Base-by-base conservation (phyloP, 1,139 yeast species). In the Magnusiomyces fungicola region DNA sequence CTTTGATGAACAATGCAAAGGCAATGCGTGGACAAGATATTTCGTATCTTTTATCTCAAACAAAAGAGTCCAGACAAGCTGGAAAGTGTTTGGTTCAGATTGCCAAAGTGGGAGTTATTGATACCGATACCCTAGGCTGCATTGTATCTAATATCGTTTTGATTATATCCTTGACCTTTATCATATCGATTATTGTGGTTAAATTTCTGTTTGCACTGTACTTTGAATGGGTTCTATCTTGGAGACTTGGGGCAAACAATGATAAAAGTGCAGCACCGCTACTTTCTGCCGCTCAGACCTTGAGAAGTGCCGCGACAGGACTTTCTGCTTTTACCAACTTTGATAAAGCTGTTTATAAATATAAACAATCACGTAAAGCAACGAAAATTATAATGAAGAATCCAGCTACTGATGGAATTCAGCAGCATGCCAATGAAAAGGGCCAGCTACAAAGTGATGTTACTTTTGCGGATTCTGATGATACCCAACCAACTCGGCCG, bases 191-290 rank as follows among this genome's bases (percentile, higher is more conserved):
- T 49, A 87, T 85, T 29, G 58, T 81, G 29, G 71, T 72, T 37
- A 87, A 86, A 65, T 87, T 88, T 59, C 53, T 81, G n/a, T 75
- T 85, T 72, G 95, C 96, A 0, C 80, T 90, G 61, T 87, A 85
- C 64, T 88, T 81, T 69, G 79, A 82, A 59, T 86, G 95, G 95
- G 69, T 76, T 50, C 67, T 61, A 42, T 55, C 65, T 2, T 55
- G 60, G 58, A 47, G 55, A 30, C 51, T 58, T 49, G 58, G 57
- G 5, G 46, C 49, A 4, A 47, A 47, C 21, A 37, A 47, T 40
- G 47, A 46, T n/a, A 43, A 47, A 21, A 32, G 49, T 9, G 50
- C 54, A 16, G 25, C 42, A 7, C 38, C 23, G 7, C 16, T 43
- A 3, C 16, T 50, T 9, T 45, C 43, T 18, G 51, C 52, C 9